A percentile compares a stretch with the other conserved stretches of the same genome.
Evolutionary conservation across 495 filamentous ascomycete species (phyloP).

Genomic region (Melanomma pulvis-pyrius): DNA sequence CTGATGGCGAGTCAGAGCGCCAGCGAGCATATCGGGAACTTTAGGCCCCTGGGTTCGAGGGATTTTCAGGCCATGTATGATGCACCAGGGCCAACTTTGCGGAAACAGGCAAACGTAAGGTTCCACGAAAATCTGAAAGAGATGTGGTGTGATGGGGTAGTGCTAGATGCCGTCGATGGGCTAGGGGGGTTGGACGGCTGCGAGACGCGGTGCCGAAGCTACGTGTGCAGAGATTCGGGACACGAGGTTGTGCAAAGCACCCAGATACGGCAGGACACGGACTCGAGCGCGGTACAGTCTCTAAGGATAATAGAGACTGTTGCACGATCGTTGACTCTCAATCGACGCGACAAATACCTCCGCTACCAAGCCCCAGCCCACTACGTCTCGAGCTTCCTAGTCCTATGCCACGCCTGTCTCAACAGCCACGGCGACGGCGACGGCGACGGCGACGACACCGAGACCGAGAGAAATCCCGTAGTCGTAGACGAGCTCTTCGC

Average conservation of each 20-base stretch:
- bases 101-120: slow-evolving; percentile 1
- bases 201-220: slow-evolving; percentile 9
- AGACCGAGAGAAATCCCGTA: neutral
- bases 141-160: slow-evolving; percentile 25
- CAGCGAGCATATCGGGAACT: slow-evolving; percentile 23
- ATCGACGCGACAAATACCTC: slow-evolving; percentile 27
- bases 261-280: neutral
- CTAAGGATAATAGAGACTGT: neutral
- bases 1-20: slow-evolving; percentile 29
- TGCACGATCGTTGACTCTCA: slow-evolving; percentile 12
- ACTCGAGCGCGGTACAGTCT: neutral
- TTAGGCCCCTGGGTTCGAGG: slow-evolving; percentile 6
- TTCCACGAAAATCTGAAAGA: slow-evolving; percentile 21
- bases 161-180: slow-evolving; percentile 13
- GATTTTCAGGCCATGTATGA: slow-evolving; percentile 1
- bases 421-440: neutral
- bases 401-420: slow-evolving; percentile 3
- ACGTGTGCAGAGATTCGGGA: neutral
- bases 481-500: neutral
- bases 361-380: neutral
- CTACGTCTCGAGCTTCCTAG: slow-evolving; percentile 13
- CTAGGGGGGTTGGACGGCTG: slow-evolving; percentile 12
- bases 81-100: slow-evolving; percentile 1
- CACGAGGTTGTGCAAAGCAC: neutral
- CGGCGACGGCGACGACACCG: neutral